Evolutionary conservation across 2,329 filamentous ascomycete species (phyloP).

Genomic region (Aspergillus quadrilineatus): DNA sequence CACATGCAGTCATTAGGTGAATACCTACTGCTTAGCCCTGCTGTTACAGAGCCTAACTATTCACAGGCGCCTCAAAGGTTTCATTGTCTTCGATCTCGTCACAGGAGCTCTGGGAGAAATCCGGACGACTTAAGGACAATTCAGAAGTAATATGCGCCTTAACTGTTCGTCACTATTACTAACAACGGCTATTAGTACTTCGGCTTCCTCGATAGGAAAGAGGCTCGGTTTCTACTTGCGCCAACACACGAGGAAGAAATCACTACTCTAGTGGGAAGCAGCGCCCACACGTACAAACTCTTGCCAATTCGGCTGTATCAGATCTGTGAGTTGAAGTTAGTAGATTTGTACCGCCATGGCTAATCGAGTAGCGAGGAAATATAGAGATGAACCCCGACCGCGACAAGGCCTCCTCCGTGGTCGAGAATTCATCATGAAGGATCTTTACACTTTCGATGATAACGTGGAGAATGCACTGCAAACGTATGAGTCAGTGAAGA

Average conservation of each 20-base stretch:
- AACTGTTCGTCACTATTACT: not conserved
- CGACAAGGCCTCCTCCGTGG: constrained; percentile 83
- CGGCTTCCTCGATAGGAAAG: constrained; percentile 74
- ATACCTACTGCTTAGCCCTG: constrained; percentile 14
- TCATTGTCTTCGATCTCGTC: constrained; percentile 83
- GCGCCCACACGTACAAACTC: constrained; percentile 78
- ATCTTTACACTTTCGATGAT: constrained; percentile 91
- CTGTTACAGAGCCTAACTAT: not conserved
- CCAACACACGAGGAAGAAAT: constrained; percentile 98
- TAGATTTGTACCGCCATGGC: not conserved
- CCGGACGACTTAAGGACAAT: constrained; percentile 73
- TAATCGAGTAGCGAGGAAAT: constrained; percentile 69
- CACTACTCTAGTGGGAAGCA: constrained; percentile 71
- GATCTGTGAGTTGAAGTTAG: constrained; percentile 59
- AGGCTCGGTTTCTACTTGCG: constrained; percentile 71
- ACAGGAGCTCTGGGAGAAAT: constrained; percentile 77
- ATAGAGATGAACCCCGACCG: constrained; percentile 86
- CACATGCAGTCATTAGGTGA: constrained; percentile 77
- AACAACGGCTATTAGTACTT: constrained; percentile 61
- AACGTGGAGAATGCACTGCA: constrained; percentile 66
- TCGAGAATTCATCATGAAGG: constrained; percentile 96
- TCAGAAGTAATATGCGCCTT: constrained; percentile 63
- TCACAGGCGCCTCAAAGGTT: constrained; percentile 71
- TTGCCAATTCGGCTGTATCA: constrained; percentile 88
- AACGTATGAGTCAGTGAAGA: constrained; percentile 74